Evolutionary conservation across 768 basidiomycete species (phyloP).

Genomic region (Clathrus columnatus): DNA sequence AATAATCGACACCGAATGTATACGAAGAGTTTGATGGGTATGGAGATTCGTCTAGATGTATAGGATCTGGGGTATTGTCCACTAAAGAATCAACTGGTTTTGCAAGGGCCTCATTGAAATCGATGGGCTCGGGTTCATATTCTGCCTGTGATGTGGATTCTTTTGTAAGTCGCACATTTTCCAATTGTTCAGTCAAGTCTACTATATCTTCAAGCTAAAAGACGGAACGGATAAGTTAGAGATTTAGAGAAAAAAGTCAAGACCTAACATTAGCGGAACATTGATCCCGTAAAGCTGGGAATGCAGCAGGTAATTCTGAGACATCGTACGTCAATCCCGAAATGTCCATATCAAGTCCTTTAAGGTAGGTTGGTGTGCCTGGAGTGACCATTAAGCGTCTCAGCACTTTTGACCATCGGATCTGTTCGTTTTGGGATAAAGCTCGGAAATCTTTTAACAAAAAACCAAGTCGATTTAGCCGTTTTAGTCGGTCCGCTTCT

Average conservation of each 20-base stretch:
- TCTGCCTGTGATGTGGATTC: not conserved
- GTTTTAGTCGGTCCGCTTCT: constrained; percentile 47
- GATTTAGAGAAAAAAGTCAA: not conserved
- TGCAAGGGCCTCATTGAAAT: not conserved
- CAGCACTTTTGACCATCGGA: not conserved
- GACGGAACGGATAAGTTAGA: not conserved
- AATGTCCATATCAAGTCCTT: not conserved
- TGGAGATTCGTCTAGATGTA: not conserved
- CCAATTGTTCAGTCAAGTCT: not conserved
- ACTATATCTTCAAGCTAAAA: not conserved
- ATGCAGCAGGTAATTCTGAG: not conserved
- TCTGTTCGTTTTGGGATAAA: constrained; percentile 10
- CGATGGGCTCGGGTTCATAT: not conserved
- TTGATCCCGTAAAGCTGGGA: not conserved
- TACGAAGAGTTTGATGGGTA: not conserved
- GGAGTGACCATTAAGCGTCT: not conserved
- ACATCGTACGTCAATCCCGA: not conserved
- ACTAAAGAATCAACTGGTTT: not conserved
- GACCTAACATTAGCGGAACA: not conserved
- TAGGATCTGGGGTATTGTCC: not conserved
- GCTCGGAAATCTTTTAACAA: constrained; percentile 15
- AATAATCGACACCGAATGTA: too few relatives aligned
- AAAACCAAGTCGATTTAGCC: constrained; percentile 33
- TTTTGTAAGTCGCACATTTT: not conserved
- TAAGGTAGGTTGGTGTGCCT: not conserved